phyloP scores from a whole-genome alignment of 2,329 filamentous ascomycete species.

The Chaetothyriales sp. region DNA sequence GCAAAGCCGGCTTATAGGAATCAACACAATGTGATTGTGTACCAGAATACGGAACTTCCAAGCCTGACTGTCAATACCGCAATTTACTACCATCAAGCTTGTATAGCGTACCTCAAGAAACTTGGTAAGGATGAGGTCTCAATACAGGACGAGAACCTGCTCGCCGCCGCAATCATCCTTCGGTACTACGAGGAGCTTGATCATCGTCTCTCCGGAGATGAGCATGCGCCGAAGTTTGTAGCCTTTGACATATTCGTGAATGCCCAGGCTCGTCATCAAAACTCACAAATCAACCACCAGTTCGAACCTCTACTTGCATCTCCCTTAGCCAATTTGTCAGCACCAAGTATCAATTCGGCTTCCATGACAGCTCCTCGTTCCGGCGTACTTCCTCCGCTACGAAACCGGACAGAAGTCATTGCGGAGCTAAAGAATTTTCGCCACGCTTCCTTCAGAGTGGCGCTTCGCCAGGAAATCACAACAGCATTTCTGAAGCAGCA shows the following conservation, averaged over 20 bases:
- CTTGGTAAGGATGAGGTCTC: slow-evolving; percentile 24
- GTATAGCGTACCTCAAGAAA: slow-evolving; percentile 20
- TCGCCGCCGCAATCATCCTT: slow-evolving; percentile 44
- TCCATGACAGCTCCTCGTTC: too few species aligned
- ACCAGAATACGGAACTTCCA: slow-evolving; percentile 11
- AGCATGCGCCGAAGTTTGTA: slow-evolving; percentile 10
- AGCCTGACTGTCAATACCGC: slow-evolving; percentile 17
- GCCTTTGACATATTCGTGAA: slow-evolving; percentile 15
- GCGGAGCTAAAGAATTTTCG: slow-evolving; percentile 15
- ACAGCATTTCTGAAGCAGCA: slow-evolving; percentile 15
- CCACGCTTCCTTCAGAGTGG: slow-evolving; percentile 15
- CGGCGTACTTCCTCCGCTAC: neutral
- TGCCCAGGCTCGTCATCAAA: slow-evolving; percentile 8
- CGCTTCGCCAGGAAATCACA: slow-evolving; percentile 14
- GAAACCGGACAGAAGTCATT: slow-evolving; percentile 1
- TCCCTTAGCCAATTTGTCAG: neutral
- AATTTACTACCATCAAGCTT: slow-evolving; percentile 20
- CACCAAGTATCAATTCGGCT: neutral
- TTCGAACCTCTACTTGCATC: slow-evolving; percentile 7
- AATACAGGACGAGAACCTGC: slow-evolving; percentile 37
- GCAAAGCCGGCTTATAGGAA: slow-evolving; percentile 5
- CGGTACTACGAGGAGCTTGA: slow-evolving; percentile 46
- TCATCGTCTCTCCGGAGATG: slow-evolving; percentile 30
- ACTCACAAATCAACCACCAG: neutral
- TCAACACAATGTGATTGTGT: slow-evolving; percentile 7